Conservation (phyloP, 495 filamentous ascomycete species). For the Lepraria neglecta region DNA sequence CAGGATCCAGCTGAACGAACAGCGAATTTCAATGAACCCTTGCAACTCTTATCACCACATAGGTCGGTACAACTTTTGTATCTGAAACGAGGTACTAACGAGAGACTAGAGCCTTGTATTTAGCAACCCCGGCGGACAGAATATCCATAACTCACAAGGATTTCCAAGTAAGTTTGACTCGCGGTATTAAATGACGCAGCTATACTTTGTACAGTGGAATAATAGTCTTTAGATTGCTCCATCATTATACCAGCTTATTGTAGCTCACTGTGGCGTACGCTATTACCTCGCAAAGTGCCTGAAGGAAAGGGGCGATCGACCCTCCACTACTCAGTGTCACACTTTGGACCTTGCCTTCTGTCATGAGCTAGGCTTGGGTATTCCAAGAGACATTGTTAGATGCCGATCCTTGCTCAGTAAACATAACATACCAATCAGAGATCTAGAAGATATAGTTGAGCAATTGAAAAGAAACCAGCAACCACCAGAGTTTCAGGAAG, state of each 20-base stretch:
- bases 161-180: background rate
- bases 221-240: slow-evolving; percentile 1
- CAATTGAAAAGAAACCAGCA: background rate
- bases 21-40: background rate
- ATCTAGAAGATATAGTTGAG: background rate
- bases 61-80: background rate
- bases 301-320: background rate
- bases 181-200: background rate
- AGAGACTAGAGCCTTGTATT: background rate
- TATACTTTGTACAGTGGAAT: background rate
- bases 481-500: background rate
- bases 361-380: slow-evolving; percentile 1
- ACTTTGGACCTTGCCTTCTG: slow-evolving; percentile 3
- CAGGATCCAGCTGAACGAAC: slow-evolving; percentile 7
- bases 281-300: background rate
- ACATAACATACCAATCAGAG: background rate
- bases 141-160: background rate
- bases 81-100: background rate
- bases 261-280: slow-evolving; percentile 3
- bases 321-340: background rate
- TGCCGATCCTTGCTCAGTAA: background rate
- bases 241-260: background rate
- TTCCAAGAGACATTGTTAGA: background rate
- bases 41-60: slow-evolving; percentile 3
- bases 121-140: background rate